Evolutionary conservation across 78 protist genomes (phyloP), one percentile per base, ranked within the genome.

Genomic region (Ministeria vibrans): DNA sequence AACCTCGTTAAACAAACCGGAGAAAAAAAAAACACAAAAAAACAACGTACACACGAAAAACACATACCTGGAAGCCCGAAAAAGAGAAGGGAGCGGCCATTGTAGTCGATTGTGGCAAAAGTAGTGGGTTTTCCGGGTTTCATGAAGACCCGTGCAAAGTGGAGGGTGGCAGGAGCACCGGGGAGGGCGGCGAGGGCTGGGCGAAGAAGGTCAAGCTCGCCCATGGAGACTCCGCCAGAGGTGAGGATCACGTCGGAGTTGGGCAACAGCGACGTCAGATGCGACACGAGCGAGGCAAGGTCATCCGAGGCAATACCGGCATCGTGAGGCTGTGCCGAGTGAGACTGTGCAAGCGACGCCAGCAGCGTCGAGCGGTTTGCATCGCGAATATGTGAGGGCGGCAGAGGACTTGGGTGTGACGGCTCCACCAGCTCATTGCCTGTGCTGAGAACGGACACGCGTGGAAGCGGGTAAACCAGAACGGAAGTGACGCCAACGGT

Each of bases 81-180:
- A 13, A 70, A 4, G 72, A 55, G 70, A 2, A 6, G 22, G 70
- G 23, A 1, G 27, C 39, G 53, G 53, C 39, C 53, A 1, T 3
- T 6, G 72, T 23, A 39, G 0, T 2, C 32, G 41, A 45, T 11
- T 9, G 83, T 69, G 49, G 80, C 82, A 44, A 80, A 75, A 23
- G 91, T 87, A 28, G 83, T 81, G 4, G 91, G 91, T 75, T 87
- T 86, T 62, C 87, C 91, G 38, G 91, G 91, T 78, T 87, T 87
- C 85, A 87, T 77, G 39, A 1, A 7, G 20, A 77, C 71, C 25
- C 81, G 59, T 1, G 72, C 81, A 45, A 77, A 77, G 25, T 77
- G 81, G 7, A 77, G 15, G n/a, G 69, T 5, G 11, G 42, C 66
- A n/a, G n/a, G n/a, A n/a, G n/a, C n/a, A 9, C 88, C 88, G 0